These are phyloP conservation scores for Heterobasidion occidentale DNA, from an alignment of 1,284 basidiomycete species.

Conservation along the genomic window DNA sequence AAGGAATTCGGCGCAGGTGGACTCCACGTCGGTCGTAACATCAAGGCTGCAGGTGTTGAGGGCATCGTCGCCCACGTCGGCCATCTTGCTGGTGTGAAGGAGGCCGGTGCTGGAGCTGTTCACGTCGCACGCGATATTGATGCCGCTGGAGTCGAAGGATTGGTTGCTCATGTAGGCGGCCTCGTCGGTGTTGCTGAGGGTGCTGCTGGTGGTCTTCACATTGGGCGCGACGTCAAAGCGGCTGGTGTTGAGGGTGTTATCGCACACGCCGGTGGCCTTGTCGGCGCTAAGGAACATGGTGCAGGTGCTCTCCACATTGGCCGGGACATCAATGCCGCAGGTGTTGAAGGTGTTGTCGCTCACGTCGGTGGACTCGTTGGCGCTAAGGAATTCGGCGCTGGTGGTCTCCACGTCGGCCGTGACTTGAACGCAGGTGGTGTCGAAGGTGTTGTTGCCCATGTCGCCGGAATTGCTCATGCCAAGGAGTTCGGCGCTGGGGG, in stretches of 20 bases:
- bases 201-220: not conserved
- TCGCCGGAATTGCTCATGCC: no score
- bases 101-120: not conserved
- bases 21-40: not conserved
- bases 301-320: not conserved
- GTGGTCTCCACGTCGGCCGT: not conserved
- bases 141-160: not conserved
- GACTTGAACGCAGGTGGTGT: no score
- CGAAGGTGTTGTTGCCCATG: not conserved
- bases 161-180: not conserved
- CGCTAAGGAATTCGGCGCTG: not conserved
- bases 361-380: not conserved
- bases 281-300: not conserved
- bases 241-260: not conserved
- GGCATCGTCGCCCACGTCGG: not conserved
- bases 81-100: not conserved
- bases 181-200: not conserved
- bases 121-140: not conserved
- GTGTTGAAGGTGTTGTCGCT: not conserved
- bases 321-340: not conserved
- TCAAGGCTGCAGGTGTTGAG: not conserved
- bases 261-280: conserved; percentile 1
- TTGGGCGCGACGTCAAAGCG: conserved; percentile 1
- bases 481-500: no score
- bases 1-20: not conserved